A percentile compares a stretch with the other conserved stretches of the same genome.
These are phyloP conservation scores for Wickerhamiella bombiphila DNA, from an alignment of 805 yeast genomes.

Conservation along the genomic window DNA sequence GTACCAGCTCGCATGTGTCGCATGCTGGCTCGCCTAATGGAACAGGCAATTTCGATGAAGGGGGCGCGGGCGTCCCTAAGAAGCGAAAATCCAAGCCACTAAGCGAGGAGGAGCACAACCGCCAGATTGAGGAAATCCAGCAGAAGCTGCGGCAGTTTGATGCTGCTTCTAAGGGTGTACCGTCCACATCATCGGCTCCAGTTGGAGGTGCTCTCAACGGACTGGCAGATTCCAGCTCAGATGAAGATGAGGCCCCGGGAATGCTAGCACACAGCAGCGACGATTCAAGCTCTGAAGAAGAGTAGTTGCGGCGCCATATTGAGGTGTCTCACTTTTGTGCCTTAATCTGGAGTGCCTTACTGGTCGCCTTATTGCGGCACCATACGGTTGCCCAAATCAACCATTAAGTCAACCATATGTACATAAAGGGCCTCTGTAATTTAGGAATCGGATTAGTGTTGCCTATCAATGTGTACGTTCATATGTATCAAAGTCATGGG, in stretches of 20 bases:
- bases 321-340: no score
- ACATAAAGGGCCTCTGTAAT: no score
- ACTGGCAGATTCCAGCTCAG: conserved; percentile 11
- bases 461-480: background rate
- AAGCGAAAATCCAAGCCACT: conserved; percentile 41
- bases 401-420: no score
- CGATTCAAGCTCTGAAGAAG: conserved; percentile 25
- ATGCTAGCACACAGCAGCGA: conserved; percentile 15
- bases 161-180: conserved; percentile 2
- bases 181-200: conserved; percentile 14
- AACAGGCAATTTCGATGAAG: conserved; percentile 2
- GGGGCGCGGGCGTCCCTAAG: conserved; percentile 6
- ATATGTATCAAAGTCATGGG: conserved; percentile 5
- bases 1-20: background rate
- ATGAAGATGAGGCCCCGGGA: conserved; percentile 16
- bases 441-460: background rate
- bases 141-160: conserved; percentile 56
- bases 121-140: conserved; percentile 56
- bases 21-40: background rate
- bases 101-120: conserved; percentile 50
- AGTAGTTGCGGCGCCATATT: conserved; percentile 13
- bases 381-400: no score
- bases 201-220: conserved; percentile 7
- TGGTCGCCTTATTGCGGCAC: no score
- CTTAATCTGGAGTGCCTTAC: no score